phyloP scores from a whole-genome alignment of 2,329 filamentous ascomycete species.

The Scytalidium lignicola region DNA sequence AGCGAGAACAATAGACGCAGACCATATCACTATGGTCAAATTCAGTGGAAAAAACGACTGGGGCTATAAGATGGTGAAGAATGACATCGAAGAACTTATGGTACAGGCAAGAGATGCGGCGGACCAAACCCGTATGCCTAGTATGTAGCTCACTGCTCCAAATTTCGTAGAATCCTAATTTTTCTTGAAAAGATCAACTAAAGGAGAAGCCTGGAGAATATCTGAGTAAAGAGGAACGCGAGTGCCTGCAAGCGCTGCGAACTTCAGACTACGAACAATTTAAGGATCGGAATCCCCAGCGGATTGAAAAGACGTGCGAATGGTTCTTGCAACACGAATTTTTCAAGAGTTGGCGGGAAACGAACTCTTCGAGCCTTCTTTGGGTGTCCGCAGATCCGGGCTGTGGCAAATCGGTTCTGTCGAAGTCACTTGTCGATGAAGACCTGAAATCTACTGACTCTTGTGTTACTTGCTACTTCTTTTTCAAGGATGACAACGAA shows the following conservation, averaged over 20 bases:
- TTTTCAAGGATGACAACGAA: constrained; percentile 35
- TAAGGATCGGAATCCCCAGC: constrained; percentile 23
- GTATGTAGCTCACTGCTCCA: neutral
- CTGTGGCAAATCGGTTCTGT: constrained; percentile 33
- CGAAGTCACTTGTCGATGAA: constrained; percentile 19
- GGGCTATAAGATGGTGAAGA: neutral
- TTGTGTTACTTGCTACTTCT: constrained; percentile 35
- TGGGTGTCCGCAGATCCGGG: constrained; percentile 28
- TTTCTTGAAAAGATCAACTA: too few species aligned
- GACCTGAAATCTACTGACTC: constrained; percentile 12
- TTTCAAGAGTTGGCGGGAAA: constrained; percentile 25
- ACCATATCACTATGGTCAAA: neutral
- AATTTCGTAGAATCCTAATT: neutral
- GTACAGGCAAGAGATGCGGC: neutral
- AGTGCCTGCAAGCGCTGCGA: too few species aligned
- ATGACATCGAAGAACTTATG: neutral
- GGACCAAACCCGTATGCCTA: neutral
- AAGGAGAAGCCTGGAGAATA: too few species aligned
- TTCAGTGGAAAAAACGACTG: neutral
- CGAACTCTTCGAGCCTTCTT: too few species aligned
- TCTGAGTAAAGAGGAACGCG: too few species aligned
- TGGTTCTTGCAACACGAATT: constrained; percentile 29
- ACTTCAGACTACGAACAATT: constrained; percentile 32
- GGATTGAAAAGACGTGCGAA: constrained; percentile 24
- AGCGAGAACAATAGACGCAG: neutral